phyloP scores from a whole-genome alignment of 164 flowering plant genomes.

The Magnolia kwangsiensis region DNA sequence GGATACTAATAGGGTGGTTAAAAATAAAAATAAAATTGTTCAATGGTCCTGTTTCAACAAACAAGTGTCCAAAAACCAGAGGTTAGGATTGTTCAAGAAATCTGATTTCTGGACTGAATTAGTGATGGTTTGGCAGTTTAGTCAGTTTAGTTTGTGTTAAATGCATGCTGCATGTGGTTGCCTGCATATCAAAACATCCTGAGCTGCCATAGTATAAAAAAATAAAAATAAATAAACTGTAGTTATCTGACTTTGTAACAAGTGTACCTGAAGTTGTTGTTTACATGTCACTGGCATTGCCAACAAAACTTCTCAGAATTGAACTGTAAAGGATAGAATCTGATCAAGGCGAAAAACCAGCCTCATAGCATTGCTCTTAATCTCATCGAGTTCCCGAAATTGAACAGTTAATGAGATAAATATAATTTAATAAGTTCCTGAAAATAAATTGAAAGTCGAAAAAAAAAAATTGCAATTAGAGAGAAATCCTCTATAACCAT shows the following conservation, averaged over 20 bases:
- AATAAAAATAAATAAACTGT: neutral
- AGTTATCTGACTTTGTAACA: neutral
- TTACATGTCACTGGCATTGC: constrained; percentile 62
- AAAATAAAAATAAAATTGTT: no score
- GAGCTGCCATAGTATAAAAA: neutral
- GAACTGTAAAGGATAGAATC: constrained; percentile 39
- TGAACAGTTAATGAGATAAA: no score
- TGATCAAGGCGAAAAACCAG: constrained; percentile 46
- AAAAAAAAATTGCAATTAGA: no score
- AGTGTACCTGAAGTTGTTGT: constrained; percentile 57
- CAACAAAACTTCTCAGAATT: constrained; percentile 69
- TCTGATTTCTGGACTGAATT: neutral
- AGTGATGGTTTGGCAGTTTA: neutral
- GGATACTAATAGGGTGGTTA: no score
- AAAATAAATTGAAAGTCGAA: no score
- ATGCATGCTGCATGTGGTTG: neutral
- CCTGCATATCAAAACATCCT: neutral
- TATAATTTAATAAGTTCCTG: no score
- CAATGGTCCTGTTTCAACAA: no score
- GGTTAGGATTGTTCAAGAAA: neutral
- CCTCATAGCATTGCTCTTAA: no score
- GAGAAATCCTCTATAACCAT: no score
- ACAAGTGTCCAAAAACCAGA: neutral
- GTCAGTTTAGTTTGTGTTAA: neutral
- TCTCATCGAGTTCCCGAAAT: no score